phyloP scores from a whole-genome alignment of 73 alveolate species.

The Paraurostyla sp. region DNA sequence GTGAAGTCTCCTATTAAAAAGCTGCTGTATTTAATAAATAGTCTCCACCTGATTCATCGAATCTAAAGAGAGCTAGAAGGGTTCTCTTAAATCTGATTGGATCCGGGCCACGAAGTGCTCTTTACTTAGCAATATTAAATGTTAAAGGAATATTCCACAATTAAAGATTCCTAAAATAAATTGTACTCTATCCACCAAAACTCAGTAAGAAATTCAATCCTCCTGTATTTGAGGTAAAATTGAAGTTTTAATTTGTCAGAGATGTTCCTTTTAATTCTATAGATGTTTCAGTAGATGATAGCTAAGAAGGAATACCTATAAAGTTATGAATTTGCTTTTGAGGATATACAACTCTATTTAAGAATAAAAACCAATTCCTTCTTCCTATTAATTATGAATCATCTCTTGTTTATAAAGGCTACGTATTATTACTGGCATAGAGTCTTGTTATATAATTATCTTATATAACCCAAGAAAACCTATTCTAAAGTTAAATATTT shows the following conservation, averaged over 20 bases:
- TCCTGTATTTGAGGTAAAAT: not conserved
- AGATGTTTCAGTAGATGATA: not conserved
- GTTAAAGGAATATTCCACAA: not conserved
- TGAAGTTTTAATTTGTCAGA: not conserved
- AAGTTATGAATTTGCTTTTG: not conserved
- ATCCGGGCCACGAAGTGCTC: constrained; percentile 20
- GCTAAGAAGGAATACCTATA: not conserved
- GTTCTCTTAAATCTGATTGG: constrained; percentile 14
- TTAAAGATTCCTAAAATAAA: constrained; percentile 1
- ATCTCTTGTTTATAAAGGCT: not conserved
- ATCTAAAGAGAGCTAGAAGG: not conserved
- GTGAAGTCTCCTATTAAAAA: not conserved
- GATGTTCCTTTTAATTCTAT: not conserved
- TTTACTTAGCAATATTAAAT: not conserved
- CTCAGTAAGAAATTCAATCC: not conserved
- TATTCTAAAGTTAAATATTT: not conserved
- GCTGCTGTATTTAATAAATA: constrained; percentile 14
- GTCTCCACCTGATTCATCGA: constrained; percentile 26
- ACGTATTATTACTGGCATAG: not conserved
- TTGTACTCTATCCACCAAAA: not conserved
- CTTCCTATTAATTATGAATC: not conserved
- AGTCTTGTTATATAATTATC: not conserved
- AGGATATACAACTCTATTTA: not conserved
- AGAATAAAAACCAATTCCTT: not conserved
- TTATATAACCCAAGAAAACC: not conserved